Evolutionary conservation across 2,329 filamentous ascomycete species (phyloP), one percentile per base, ranked within the genome.

Genomic region (Cercospora sp.): DNA sequence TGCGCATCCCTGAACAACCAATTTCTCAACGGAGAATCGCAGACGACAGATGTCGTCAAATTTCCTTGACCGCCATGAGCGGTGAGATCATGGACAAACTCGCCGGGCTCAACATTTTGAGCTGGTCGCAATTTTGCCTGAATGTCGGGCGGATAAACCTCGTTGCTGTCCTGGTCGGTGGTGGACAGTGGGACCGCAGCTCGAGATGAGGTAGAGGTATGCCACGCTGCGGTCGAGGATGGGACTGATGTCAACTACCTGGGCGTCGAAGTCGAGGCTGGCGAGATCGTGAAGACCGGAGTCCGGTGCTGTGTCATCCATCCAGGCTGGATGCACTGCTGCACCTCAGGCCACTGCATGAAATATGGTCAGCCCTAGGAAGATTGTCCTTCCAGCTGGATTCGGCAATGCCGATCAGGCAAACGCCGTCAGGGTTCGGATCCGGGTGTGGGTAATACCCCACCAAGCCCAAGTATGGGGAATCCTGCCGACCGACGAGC

Each of bases 361-460:
- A n/a, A 26, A 55, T 12, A 16, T 28, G 10, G 24, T 55, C 49
- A 55, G 49, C 49, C 49, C 49, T 55, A 55, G 30, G 30, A 16
- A 37, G 58, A 37, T 61, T 37, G 40, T 43, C 24, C 3, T 26
- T 3, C 18, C 34, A 21, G 58, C 32, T 45, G 60, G 43, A 49
- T 26, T n/a, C 60, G 60, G 60, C 16, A 62, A 28, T 32, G 45
- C 18, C 26, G 40, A 51, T 51, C 40, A 12, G 60, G 60, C 40
- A 45, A 62, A 62, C 60, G 28, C 37, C 37, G 28, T 28, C 60
- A 62, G 60, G 60, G 60, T 62, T 45, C 43, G 37, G 24, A 24
- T 3, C n/a, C 26, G 45, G 7, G 30, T 5, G 21, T 28, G 21
- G 49, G 16, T 16, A 18, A 55, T 28, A 28, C 49, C 49, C 49